These are phyloP conservation scores for Diaporthe citrichinensis DNA, from an alignment of 2,329 filamentous ascomycete species.

Conservation along the genomic window DNA sequence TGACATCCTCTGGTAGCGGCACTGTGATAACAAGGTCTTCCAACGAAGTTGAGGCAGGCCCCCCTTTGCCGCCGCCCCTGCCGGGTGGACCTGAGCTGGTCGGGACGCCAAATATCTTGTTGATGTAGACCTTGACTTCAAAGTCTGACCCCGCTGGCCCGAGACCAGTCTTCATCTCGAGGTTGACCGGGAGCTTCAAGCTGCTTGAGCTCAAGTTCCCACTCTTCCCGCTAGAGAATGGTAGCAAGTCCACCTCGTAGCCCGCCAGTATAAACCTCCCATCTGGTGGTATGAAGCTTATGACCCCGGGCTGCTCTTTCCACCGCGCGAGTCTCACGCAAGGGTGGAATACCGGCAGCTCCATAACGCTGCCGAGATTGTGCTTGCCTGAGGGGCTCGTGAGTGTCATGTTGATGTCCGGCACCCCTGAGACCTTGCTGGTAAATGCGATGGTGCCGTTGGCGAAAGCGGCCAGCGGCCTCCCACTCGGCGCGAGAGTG, in stretches of 20 bases:
- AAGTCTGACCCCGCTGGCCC: conserved; percentile 86
- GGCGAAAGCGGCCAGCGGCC: conserved; percentile 87
- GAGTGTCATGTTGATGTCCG: conserved; percentile 87
- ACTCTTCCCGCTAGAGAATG: conserved; percentile 72
- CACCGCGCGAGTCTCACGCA: conserved; percentile 92
- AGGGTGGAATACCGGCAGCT: conserved; percentile 94
- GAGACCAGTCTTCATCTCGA: conserved; percentile 86
- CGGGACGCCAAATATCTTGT: conserved; percentile 70
- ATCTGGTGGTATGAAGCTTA: conserved; percentile 97
- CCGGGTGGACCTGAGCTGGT: conserved; percentile 50
- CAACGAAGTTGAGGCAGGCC: conserved; percentile 71
- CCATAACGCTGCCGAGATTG: conserved; percentile 80
- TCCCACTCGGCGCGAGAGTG: conserved; percentile 90
- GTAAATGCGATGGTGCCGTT: conserved; percentile 96
- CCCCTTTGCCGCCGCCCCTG: conserved; percentile 63
- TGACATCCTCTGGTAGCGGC: conserved; percentile 83
- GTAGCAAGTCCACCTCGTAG: conserved; percentile 93
- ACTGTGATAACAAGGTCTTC: conserved; percentile 85
- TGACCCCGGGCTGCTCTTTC: conserved; percentile 88
- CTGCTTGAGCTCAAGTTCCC: conserved; percentile 70
- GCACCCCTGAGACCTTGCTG: conserved; percentile 93
- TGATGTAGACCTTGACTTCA: conserved; percentile 83
- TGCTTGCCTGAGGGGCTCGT: conserved; percentile 86
- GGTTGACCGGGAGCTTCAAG: conserved; percentile 84
- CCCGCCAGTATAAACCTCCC: conserved; percentile 93